phyloP scores from a whole-genome alignment of 371 early-diverging fungal genomes.

The Apophysomyces ossiformis region DNA sequence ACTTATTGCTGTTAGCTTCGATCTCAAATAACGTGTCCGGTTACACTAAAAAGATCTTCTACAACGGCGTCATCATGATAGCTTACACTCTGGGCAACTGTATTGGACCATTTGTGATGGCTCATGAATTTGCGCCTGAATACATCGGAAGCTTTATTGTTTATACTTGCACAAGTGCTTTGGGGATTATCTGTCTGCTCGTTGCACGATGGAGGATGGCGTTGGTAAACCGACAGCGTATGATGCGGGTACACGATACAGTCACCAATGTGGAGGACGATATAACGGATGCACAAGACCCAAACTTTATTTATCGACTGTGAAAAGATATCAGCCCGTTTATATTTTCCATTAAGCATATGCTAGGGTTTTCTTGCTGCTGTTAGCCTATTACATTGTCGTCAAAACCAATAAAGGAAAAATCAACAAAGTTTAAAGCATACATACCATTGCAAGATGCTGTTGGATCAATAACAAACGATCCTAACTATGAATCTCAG shows the following conservation, averaged over 20 bases:
- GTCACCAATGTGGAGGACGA: slow-evolving; percentile 30
- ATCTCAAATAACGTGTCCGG: slow-evolving; percentile 36
- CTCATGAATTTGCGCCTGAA: slow-evolving; percentile 23
- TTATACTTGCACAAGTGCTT: slow-evolving; percentile 24
- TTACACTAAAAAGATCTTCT: slow-evolving; percentile 41
- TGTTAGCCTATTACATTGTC: no score
- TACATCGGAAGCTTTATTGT: slow-evolving; percentile 43
- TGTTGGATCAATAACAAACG: no score
- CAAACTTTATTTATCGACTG: slow-evolving; percentile 32
- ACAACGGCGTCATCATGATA: slow-evolving; percentile 24
- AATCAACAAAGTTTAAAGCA: no score
- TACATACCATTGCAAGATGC: no score
- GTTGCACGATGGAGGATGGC: slow-evolving; percentile 31
- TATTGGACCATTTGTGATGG: slow-evolving; percentile 33
- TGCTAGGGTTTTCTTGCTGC: no score
- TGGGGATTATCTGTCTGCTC: slow-evolving; percentile 24
- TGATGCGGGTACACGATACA: slow-evolving; percentile 6
- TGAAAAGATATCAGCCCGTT: background rate
- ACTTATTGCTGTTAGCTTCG: slow-evolving; percentile 29
- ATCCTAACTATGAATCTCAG: no score
- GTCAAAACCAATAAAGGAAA: no score
- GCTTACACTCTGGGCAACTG: slow-evolving; percentile 34
- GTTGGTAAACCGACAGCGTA: slow-evolving; percentile 17
- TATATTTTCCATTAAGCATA: background rate
- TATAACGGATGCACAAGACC: slow-evolving; percentile 26